phyloP scores from a whole-genome alignment of 352 stramenopile genomes.

The Globisporangium splendens region DNA sequence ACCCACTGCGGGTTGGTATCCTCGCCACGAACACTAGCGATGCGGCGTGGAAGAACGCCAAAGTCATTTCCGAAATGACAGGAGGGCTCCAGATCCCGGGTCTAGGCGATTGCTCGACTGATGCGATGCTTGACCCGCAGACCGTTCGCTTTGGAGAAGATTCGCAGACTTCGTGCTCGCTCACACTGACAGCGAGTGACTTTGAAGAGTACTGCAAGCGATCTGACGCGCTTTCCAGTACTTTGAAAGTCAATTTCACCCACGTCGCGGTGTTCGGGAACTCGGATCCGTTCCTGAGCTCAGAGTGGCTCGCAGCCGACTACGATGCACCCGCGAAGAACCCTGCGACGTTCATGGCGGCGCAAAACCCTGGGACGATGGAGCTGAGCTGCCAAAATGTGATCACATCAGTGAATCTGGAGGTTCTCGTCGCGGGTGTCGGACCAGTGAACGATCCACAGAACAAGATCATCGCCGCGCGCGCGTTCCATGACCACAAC shows the following conservation, averaged over 20 bases:
- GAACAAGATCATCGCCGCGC: constrained; percentile 39
- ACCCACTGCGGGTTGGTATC: constrained; percentile 31
- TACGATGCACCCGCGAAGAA: constrained; percentile 29
- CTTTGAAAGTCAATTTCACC: constrained; percentile 35
- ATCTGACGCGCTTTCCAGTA: constrained; percentile 11
- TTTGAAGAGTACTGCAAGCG: constrained; percentile 29
- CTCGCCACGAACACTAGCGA: constrained; percentile 9
- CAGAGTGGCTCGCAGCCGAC: constrained; percentile 36
- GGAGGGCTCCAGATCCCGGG: constrained; percentile 24
- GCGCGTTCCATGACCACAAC: constrained; percentile 27
- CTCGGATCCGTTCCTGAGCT: constrained; percentile 29
- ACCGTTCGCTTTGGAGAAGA: constrained; percentile 37
- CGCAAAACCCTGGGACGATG: constrained; percentile 14
- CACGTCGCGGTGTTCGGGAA: constrained; percentile 41
- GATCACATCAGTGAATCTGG: constrained; percentile 25
- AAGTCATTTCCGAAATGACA: constrained; percentile 29
- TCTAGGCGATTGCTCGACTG: constrained; percentile 23
- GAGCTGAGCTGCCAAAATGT: constrained; percentile 27
- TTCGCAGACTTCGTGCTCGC: constrained; percentile 25
- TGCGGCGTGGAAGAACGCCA: not conserved
- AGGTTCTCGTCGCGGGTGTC: constrained; percentile 38
- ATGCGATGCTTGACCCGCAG: not conserved
- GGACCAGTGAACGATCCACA: constrained; percentile 27
- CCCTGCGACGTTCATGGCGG: constrained; percentile 16
- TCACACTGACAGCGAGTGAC: constrained; percentile 21